phyloP scores from a whole-genome alignment of 2,329 filamentous ascomycete genomes.

The Sphaerulina musiva region DNA sequence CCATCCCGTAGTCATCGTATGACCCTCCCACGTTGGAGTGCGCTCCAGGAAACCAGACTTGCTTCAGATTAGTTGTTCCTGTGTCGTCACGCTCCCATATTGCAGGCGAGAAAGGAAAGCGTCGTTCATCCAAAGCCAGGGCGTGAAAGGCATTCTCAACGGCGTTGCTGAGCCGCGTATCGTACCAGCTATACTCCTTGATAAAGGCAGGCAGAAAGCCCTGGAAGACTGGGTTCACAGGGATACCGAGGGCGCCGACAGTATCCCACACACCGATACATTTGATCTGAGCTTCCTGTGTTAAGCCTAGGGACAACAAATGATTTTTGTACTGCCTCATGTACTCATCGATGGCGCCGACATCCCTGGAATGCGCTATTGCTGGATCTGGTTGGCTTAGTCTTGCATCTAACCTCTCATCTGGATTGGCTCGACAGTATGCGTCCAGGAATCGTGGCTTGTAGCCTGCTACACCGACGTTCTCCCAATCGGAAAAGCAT shows the following conservation, averaged over 20 bases:
- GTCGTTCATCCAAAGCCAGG: slow-evolving; percentile 49
- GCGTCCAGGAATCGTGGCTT: slow-evolving; percentile 28
- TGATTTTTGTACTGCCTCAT: slow-evolving; percentile 26
- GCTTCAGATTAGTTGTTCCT: slow-evolving; percentile 38
- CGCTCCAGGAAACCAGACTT: slow-evolving; percentile 52
- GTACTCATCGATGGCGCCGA: slow-evolving; percentile 25
- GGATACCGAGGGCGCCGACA: slow-evolving; percentile 38
- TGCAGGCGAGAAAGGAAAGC: slow-evolving; percentile 47
- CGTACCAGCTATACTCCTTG: slow-evolving; percentile 32
- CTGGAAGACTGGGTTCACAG: slow-evolving; percentile 32
- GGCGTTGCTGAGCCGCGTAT: slow-evolving; percentile 31
- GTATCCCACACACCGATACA: slow-evolving; percentile 47
- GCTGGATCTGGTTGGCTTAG: slow-evolving; percentile 10
- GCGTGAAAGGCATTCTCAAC: slow-evolving; percentile 52
- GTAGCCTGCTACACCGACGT: slow-evolving; percentile 27
- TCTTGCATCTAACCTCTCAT: slow-evolving; percentile 12
- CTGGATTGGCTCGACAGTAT: slow-evolving; percentile 23
- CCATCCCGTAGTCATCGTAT: slow-evolving; percentile 31
- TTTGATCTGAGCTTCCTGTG: slow-evolving; percentile 30
- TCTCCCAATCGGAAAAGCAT: slow-evolving; percentile 33
- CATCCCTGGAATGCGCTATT: slow-evolving; percentile 10
- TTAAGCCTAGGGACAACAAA: slow-evolving; percentile 22
- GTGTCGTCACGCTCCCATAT: slow-evolving; percentile 39
- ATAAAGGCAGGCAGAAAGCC: slow-evolving; percentile 31
- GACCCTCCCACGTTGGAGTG: slow-evolving; percentile 51